Percentiles rank a stretch among this genome's conserved stretches.
phyloP scores from a whole-genome alignment of 2,329 filamentous ascomycete genomes.

The Gaeumannomyces sp. region DNA sequence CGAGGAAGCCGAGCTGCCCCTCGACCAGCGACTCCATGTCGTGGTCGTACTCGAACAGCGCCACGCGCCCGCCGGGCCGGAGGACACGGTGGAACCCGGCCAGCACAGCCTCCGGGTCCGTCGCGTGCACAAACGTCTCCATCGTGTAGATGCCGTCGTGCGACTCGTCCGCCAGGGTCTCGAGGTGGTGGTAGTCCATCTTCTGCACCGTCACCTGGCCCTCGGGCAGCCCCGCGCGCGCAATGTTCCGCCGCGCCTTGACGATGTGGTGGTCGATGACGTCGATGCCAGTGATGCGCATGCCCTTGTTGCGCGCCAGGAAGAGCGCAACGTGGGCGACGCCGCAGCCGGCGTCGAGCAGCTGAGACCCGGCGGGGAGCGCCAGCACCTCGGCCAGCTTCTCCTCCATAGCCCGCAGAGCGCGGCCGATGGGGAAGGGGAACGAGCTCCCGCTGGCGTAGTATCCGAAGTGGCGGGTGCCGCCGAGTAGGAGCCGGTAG shows the following conservation, averaged over 20 bases:
- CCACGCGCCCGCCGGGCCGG: conserved; percentile 40
- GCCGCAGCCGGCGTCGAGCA: conserved; percentile 48
- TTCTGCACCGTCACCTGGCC: conserved; percentile 31
- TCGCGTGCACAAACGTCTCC: conserved; percentile 50
- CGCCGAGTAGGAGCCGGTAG: too few relatives aligned
- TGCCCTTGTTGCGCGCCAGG: conserved; percentile 34
- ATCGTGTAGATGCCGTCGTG: conserved; percentile 50
- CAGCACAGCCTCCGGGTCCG: conserved; percentile 36
- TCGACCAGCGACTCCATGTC: conserved; percentile 8
- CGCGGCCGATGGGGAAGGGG: conserved; percentile 39
- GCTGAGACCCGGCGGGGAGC: conserved; percentile 31
- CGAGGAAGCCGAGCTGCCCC: conserved; percentile 22
- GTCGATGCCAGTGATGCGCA: conserved; percentile 41
- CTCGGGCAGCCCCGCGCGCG: conserved; percentile 25
- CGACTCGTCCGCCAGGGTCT: conserved; percentile 27
- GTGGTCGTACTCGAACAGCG: conserved; percentile 29
- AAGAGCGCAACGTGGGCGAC: conserved; percentile 42
- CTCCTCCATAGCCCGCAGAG: conserved; percentile 44
- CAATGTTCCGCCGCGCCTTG: conserved; percentile 36
- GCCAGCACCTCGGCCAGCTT: conserved; percentile 33
- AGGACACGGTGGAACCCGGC: conserved; percentile 39
- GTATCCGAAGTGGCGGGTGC: conserved; percentile 38
- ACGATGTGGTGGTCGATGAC: conserved; percentile 40
- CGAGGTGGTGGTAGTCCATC: conserved; percentile 47
- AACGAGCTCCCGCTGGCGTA: conserved; percentile 38